Evolutionary conservation across 129 eudicot species (phyloP), one percentile per base, ranked within the genome.

Genomic region (Mikania micrantha): DNA sequence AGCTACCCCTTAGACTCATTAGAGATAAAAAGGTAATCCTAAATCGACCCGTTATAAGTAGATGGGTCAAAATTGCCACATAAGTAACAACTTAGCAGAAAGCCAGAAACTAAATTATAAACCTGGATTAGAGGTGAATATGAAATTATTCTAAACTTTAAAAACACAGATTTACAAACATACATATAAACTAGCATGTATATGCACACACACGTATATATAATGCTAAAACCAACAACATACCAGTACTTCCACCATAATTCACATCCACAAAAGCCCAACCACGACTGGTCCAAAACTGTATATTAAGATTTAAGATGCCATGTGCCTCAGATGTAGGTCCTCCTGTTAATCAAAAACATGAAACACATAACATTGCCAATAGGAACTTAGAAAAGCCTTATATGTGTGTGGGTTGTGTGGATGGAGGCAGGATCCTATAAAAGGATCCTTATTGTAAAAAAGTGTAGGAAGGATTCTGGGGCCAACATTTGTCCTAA

Each of bases 231-330:
- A 64, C 17, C 5, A 58, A 75, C 58, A 32, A 57, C 79, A 28
- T 77, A 93, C 98, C 98, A 38, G 98, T 86, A 60, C 98, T 93
- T 82, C 98, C 98, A 74, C 98, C 98, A 64, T 93, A 93, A 79
- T 93, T 93, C 67, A 93, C 98, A 89, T 93, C 98, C 57, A 93
- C 98, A 72, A 86, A 88, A 29, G 96, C 98, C 98, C 98, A 93
- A 66, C 98, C 98, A 21, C 98, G 92, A 71, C 98, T 93, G 32
- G 98, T 93, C 98, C 98, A 93, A 79, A 84, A 93, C 73, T 93
- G 98, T 45, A 88, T 64, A 60, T 74, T 78, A 52, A 93, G 95
- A 69, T 82, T 86, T 63, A 93, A 84, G 73, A 79, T 80, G 47
- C 95, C 98, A 70, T 88, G 98, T 38, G 96, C 64, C 82, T 93